Evolutionary conservation across 257 asterid genomes (phyloP).

Genomic region (Penstemon eatonii): DNA sequence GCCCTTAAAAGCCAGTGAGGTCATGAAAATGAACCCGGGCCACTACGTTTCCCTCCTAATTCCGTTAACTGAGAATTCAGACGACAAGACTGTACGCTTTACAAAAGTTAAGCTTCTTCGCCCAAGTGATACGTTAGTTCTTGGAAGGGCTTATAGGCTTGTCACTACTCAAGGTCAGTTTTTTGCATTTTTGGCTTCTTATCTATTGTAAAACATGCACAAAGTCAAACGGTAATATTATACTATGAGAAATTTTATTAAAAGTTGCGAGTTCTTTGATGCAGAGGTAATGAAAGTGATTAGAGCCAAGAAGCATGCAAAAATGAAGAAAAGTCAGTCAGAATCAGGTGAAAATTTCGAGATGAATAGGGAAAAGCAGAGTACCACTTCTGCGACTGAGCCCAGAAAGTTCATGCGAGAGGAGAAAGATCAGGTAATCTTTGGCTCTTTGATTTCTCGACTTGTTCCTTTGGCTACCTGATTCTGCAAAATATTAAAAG

Average conservation of each 20-base stretch:
- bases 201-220: not conserved
- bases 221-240: not conserved
- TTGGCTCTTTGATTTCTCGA: not conserved
- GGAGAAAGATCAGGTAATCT: conserved; percentile 34
- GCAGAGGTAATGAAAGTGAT: conserved; percentile 84
- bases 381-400: conserved; percentile 19
- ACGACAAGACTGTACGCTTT: conserved; percentile 43
- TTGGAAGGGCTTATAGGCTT: conserved; percentile 82
- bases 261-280: not conserved
- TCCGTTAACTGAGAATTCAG: conserved; percentile 48
- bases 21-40: conserved; percentile 66
- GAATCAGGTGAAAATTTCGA: conserved; percentile 37
- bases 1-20: conserved; percentile 53
- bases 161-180: conserved; percentile 79
- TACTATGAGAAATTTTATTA: not conserved
- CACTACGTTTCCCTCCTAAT: conserved; percentile 65
- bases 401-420: conserved; percentile 10
- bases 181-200: not conserved
- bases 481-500: too few relatives aligned
- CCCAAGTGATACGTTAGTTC: conserved; percentile 65
- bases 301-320: conserved; percentile 77
- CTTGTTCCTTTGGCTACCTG: too few relatives aligned
- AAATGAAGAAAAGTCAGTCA: conserved; percentile 49
- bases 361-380: conserved; percentile 27
- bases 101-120: conserved; percentile 84